phyloP scores from a whole-genome alignment of 345 rosid genomes.

The Gynandropsis gynandra region DNA sequence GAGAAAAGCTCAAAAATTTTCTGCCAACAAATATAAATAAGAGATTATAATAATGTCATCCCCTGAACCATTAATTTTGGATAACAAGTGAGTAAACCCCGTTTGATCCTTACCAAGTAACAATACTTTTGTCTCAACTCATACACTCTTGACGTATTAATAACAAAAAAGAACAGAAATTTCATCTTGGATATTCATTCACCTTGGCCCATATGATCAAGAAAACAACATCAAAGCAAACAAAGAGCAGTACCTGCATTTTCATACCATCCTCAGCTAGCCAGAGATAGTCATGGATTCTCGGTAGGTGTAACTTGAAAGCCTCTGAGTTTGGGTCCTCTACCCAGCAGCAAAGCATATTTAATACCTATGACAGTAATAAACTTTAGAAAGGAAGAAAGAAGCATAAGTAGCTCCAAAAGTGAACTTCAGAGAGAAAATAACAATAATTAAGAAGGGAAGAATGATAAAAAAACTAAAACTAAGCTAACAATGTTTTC shows the following conservation, averaged over 20 bases:
- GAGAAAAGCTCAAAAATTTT: constrained; percentile 1
- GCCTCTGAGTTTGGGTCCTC: constrained; percentile 97
- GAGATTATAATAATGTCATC: not conserved
- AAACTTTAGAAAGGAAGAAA: constrained; percentile 6
- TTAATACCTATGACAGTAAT: constrained; percentile 50
- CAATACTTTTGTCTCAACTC: too few relatives aligned
- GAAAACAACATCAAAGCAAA: constrained; percentile 11
- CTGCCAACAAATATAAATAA: not conserved
- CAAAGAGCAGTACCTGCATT: constrained; percentile 63
- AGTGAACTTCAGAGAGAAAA: constrained; percentile 9
- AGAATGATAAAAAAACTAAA: not conserved
- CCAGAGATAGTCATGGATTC: constrained; percentile 86
- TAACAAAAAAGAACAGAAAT: constrained; percentile 16
- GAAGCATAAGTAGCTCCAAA: not conserved
- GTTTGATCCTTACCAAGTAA: too few relatives aligned
- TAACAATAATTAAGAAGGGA: not conserved
- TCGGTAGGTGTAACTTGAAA: constrained; percentile 81
- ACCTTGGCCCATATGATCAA: constrained; percentile 5
- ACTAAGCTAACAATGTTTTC: too few relatives aligned
- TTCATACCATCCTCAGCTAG: constrained; percentile 99
- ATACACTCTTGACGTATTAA: constrained; percentile 9
- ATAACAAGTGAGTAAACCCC: too few relatives aligned
- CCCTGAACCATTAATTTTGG: not conserved
- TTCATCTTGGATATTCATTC: constrained; percentile 14
- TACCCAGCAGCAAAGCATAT: constrained; percentile 99